Conservation (phyloP, 2,329 filamentous ascomycete genomes). For the Microsporum audouinii region DNA sequence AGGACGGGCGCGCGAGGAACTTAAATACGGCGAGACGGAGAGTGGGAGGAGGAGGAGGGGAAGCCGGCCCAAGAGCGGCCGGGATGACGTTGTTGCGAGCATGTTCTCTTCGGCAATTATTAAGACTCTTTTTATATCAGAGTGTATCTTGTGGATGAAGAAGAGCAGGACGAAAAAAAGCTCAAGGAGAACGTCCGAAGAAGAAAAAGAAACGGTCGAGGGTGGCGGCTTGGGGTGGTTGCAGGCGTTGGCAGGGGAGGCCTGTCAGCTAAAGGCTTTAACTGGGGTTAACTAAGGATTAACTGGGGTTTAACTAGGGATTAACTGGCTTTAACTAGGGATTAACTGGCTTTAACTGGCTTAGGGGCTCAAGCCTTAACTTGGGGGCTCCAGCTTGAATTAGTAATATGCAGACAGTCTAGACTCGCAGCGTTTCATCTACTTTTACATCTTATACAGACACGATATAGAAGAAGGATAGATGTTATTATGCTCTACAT, state of each 20-base stretch:
- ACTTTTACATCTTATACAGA: no score
- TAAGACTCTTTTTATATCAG: neutral
- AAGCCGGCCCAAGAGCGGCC: conserved; percentile 3
- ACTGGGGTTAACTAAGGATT: neutral
- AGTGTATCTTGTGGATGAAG: no score
- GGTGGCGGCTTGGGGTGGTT: neutral
- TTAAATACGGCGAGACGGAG: conserved; percentile 8
- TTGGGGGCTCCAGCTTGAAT: neutral
- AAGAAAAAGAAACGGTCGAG: neutral
- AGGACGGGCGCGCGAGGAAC: conserved; percentile 1
- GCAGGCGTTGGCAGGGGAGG: neutral
- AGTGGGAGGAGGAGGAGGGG: conserved; percentile 8
- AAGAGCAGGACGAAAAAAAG: neutral
- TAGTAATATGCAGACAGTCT: neutral
- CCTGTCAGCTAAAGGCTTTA: neutral
- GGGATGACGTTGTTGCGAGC: conserved; percentile 14
- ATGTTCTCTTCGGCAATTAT: conserved; percentile 1
- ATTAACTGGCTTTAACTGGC: no score
- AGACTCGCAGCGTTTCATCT: no score
- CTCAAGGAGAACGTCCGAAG: neutral
- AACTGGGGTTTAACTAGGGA: no score
- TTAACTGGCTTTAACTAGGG: no score
- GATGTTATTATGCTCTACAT: no score
- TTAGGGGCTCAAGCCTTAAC: neutral
- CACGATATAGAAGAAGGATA: no score